phyloP scores from a whole-genome alignment of 805 yeast species.

The Candida pseudofarinosa region DNA sequence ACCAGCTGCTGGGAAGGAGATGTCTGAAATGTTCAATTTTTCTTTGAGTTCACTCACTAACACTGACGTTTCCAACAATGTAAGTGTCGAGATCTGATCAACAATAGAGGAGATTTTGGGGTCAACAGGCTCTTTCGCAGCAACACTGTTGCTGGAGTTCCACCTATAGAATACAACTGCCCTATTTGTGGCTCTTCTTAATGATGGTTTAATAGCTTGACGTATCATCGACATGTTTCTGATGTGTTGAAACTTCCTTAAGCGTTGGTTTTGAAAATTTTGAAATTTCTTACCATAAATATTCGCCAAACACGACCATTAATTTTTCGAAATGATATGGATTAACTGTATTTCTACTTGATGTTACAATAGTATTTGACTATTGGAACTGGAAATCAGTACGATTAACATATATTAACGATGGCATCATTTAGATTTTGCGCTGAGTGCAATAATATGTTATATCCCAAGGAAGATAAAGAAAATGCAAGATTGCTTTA shows the following conservation, averaged over 20 bases:
- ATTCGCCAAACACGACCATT: not conserved
- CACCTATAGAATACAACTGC: constrained; percentile 33
- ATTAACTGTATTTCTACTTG: not conserved
- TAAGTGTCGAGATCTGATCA: constrained; percentile 83
- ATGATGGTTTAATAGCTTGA: constrained; percentile 34
- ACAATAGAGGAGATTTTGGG: constrained; percentile 88
- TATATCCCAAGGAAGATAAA: constrained; percentile 94
- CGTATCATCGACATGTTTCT: constrained; percentile 28
- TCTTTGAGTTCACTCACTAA: constrained; percentile 76
- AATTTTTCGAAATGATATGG: not conserved
- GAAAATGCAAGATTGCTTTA: constrained; percentile 70
- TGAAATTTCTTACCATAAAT: constrained; percentile 4
- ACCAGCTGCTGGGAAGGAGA: constrained; percentile 73
- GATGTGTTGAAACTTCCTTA: not conserved
- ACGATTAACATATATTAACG: too few species aligned
- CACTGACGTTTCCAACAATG: constrained; percentile 89
- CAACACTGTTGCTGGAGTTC: constrained; percentile 42
- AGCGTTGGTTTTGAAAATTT: constrained; percentile 7
- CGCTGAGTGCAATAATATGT: constrained; percentile 96
- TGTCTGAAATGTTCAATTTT: constrained; percentile 89
- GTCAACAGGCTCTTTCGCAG: constrained; percentile 54
- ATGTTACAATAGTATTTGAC: constrained; percentile 7
- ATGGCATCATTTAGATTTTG: constrained; percentile 97
- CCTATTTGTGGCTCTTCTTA: constrained; percentile 29
- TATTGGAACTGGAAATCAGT: too few species aligned